These are phyloP conservation scores for Blastocladiella britannica DNA, from an alignment of 192 early-diverging fungal genomes.

Conservation along the genomic window DNA sequence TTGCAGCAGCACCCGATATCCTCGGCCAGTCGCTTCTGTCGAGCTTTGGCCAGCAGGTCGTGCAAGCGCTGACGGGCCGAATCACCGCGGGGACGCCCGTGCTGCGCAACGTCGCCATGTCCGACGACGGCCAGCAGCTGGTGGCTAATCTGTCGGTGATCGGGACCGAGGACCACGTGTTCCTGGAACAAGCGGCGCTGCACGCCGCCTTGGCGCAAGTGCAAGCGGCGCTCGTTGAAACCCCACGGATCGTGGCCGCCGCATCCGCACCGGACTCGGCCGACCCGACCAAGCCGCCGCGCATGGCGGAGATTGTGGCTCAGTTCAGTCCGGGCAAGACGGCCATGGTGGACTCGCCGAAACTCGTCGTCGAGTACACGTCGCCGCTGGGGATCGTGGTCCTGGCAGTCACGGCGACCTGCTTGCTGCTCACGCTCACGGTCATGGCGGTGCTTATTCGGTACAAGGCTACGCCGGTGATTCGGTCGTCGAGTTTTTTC, in stretches of 20 bases:
- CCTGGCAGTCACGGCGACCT: neutral
- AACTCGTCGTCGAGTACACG: neutral
- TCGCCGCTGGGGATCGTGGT: neutral
- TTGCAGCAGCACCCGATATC: too few species aligned
- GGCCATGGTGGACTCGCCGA: neutral
- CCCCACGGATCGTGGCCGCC: neutral
- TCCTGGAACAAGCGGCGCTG: too few species aligned
- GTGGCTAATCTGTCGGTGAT: too few species aligned
- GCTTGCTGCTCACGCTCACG: neutral
- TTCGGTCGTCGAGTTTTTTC: neutral
- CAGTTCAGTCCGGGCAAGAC: neutral
- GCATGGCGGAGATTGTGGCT: neutral
- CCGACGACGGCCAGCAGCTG: too few species aligned
- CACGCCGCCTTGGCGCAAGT: too few species aligned
- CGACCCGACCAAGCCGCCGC: neutral
- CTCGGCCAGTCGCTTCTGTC: too few species aligned
- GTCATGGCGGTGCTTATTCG: neutral
- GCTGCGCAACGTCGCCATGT: too few species aligned
- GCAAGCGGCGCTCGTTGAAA: neutral
- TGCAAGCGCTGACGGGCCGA: too few species aligned
- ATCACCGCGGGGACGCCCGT: too few species aligned
- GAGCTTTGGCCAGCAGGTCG: too few species aligned
- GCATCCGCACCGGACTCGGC: neutral
- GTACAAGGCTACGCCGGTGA: neutral
- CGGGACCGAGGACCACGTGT: too few species aligned